phyloP scores from a whole-genome alignment of 2,329 filamentous ascomycete species.

The Exserohilum turcica region DNA sequence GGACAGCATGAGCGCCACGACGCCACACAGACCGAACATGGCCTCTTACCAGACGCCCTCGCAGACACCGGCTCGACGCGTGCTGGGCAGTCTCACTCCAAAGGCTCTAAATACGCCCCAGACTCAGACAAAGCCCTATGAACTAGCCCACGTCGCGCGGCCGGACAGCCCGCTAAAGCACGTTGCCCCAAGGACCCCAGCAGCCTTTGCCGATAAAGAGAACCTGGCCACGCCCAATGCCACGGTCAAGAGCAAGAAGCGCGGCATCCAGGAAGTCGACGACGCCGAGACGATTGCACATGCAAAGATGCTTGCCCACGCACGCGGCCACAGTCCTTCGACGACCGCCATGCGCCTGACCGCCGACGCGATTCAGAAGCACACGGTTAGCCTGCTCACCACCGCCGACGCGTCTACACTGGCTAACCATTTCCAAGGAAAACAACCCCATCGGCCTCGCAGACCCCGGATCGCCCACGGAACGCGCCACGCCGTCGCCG shows the following conservation, averaged over 20 bases:
- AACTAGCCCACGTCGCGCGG: conserved; percentile 30
- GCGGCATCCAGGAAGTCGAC: conserved; percentile 46
- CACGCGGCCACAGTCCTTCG: conserved; percentile 22
- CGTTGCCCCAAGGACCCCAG: conserved; percentile 31
- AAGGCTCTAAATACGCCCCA: conserved; percentile 43
- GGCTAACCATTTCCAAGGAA: conserved; percentile 31
- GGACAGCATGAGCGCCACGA: conserved; percentile 28
- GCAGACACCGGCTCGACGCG: conserved; percentile 41
- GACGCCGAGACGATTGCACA: conserved; percentile 33
- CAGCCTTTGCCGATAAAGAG: conserved; percentile 34
- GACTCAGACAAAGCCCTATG: conserved; percentile 24
- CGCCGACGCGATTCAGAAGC: conserved; percentile 30
- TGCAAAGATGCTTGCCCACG: conserved; percentile 34
- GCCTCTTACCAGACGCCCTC: conserved; percentile 33
- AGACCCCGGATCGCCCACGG: conserved; percentile 42
- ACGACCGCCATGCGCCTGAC: conserved; percentile 28
- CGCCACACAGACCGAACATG: conserved; percentile 33
- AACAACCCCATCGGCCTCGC: conserved; percentile 35
- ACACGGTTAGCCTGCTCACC: conserved; percentile 29
- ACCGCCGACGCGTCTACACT: conserved; percentile 21
- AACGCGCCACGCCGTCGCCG: conserved; percentile 41
- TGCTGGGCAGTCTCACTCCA: conserved; percentile 43
- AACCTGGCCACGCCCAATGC: conserved; percentile 28
- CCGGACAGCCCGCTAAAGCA: conserved; percentile 46
- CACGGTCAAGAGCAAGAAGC: conserved; percentile 38